Evolutionary conservation across 2,329 filamentous ascomycete genomes (phyloP).

Genomic region (Pseudogymnoascus sp.): DNA sequence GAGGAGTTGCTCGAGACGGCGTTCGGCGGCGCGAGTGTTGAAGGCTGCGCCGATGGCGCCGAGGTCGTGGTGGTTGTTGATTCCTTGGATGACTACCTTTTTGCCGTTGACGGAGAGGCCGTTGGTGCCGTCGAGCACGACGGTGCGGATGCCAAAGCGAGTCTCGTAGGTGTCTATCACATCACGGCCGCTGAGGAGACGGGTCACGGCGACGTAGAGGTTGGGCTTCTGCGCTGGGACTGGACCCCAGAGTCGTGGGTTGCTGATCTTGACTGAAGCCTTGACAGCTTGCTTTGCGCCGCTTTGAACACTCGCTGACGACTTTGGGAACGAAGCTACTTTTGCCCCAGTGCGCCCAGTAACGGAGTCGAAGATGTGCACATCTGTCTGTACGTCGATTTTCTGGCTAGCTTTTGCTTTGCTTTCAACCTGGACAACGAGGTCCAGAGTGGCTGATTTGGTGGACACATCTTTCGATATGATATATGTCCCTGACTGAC

Average conservation of each 20-base stretch:
- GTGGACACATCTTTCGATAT: slow-evolving; percentile 41
- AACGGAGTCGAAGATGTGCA: slow-evolving; percentile 35
- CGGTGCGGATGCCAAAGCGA: slow-evolving; percentile 42
- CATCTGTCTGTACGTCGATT: slow-evolving; percentile 37
- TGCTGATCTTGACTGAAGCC: slow-evolving; percentile 23
- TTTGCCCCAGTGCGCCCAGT: slow-evolving; percentile 28
- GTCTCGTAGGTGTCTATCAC: slow-evolving; percentile 43
- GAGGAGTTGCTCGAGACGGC: slow-evolving; percentile 43
- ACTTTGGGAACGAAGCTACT: slow-evolving; percentile 33
- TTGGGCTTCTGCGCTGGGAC: slow-evolving; percentile 41
- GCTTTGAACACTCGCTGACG: slow-evolving; percentile 27
- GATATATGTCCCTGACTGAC: slow-evolving; percentile 45
- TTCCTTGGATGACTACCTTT: slow-evolving; percentile 39
- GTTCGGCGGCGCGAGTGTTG: slow-evolving; percentile 42
- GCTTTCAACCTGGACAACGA: slow-evolving; percentile 44
- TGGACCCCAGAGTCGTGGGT: slow-evolving; percentile 45
- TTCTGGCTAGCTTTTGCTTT: slow-evolving; percentile 19
- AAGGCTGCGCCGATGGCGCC: slow-evolving; percentile 46
- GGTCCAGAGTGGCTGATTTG: slow-evolving; percentile 39
- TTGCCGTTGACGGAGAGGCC: slow-evolving; percentile 44
- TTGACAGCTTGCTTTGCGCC: slow-evolving; percentile 32
- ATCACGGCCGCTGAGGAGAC: slow-evolving; percentile 26
- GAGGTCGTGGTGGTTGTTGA: slow-evolving; percentile 47
- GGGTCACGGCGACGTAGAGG: slow-evolving; percentile 43
- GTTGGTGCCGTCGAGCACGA: slow-evolving; percentile 36